Evolutionary conservation across 805 yeast species (phyloP).

Genomic region (Candida broadrunensis): DNA sequence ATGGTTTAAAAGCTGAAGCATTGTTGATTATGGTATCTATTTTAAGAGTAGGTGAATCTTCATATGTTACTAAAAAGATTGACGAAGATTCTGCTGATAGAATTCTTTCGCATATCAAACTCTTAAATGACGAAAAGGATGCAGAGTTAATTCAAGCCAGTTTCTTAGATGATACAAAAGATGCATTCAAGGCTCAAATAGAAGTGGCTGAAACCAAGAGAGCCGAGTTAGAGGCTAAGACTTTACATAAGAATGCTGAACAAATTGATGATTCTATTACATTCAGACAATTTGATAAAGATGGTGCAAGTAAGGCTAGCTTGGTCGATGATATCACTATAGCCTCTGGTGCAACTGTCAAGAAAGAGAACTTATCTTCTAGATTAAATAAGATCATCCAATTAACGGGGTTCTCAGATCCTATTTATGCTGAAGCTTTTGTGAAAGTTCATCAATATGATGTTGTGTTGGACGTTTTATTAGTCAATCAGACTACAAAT

Average conservation of each 20-base stretch:
- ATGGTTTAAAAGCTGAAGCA: slow-evolving; percentile 93
- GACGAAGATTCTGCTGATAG: slow-evolving; percentile 98
- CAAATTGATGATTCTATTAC: slow-evolving; percentile 75
- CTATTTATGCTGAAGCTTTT: slow-evolving; percentile 96
- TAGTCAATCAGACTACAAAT: slow-evolving; percentile 90
- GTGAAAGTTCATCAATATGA: slow-evolving; percentile 96
- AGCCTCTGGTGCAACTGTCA: slow-evolving; percentile 47
- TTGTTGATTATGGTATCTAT: slow-evolving; percentile 89
- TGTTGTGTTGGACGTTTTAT: slow-evolving; percentile 86
- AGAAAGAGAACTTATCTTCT: slow-evolving; percentile 63
- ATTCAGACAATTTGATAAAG: slow-evolving; percentile 73
- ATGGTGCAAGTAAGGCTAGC: slow-evolving; percentile 19
- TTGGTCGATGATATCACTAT: slow-evolving; percentile 55
- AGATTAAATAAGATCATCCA: slow-evolving; percentile 86
- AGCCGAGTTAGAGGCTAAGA: slow-evolving; percentile 54
- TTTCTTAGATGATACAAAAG: slow-evolving; percentile 83
- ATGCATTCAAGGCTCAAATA: slow-evolving; percentile 75
- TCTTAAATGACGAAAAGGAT: slow-evolving; percentile 65
- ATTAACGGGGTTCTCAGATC: slow-evolving; percentile 97
- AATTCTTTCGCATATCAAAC: slow-evolving; percentile 80
- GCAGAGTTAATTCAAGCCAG: slow-evolving; percentile 55
- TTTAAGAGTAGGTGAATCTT: slow-evolving; percentile 79
- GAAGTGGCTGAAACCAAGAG: slow-evolving; percentile 56
- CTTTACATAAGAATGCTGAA: slow-evolving; percentile 60
- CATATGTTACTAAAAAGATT: slow-evolving; percentile 65